Conservation (phyloP, 495 filamentous ascomycete genomes). For the Hypoxylon intermedium region DNA sequence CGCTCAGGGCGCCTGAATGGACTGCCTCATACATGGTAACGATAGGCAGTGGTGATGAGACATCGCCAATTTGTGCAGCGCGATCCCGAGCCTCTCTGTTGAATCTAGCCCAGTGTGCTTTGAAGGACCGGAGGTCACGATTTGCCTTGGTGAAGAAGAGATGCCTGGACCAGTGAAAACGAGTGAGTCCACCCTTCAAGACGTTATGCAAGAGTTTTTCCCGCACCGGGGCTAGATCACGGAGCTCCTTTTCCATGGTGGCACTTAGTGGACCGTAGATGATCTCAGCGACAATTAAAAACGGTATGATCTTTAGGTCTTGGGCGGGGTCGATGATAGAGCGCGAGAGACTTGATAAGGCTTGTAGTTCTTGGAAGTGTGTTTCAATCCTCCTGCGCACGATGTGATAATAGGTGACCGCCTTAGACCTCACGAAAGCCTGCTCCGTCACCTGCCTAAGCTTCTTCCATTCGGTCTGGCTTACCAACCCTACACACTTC, state of each 20-base stretch:
- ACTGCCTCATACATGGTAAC: slow-evolving; percentile 34
- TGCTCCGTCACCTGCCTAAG: slow-evolving; percentile 8
- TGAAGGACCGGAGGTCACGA: not conserved
- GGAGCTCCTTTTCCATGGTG: not conserved
- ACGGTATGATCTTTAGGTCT: slow-evolving; percentile 47
- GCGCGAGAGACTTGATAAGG: not conserved
- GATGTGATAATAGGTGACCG: not conserved
- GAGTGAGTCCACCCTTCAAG: not conserved
- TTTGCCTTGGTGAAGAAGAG: not conserved
- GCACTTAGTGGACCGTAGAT: slow-evolving; percentile 43
- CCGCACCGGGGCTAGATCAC: not conserved
- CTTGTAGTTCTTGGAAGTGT: not conserved
- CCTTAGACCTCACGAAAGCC: not conserved
- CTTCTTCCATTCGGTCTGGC: slow-evolving; percentile 34
- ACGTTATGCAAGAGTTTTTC: not conserved
- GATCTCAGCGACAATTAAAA: slow-evolving; percentile 45
- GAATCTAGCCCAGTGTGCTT: not conserved
- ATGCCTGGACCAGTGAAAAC: not conserved
- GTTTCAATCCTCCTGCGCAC: too few species aligned
- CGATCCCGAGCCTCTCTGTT: not conserved
- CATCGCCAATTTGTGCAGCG: not conserved
- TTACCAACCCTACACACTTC: slow-evolving; percentile 49
- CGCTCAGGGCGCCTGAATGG: not conserved
- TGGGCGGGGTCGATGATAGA: slow-evolving; percentile 29
- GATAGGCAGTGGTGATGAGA: slow-evolving; percentile 14